Evolutionary conservation across 73 alveolate genomes (phyloP).

Genomic region (Diophrys sp.): DNA sequence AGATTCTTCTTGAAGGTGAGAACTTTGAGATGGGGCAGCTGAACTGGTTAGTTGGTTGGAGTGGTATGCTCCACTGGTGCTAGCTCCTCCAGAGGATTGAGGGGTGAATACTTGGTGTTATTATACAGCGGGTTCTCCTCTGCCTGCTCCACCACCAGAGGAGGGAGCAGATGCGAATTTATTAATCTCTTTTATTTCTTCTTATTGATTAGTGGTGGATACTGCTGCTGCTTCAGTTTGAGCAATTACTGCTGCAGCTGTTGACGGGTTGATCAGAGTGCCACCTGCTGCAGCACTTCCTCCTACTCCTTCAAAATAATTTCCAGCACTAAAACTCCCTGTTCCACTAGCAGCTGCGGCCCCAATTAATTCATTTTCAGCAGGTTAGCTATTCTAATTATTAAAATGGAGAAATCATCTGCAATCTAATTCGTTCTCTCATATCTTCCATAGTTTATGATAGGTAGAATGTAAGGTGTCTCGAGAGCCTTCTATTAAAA

Average conservation of each 20-base stretch:
- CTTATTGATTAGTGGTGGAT: not conserved
- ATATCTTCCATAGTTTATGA: no score
- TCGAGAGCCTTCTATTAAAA: no score
- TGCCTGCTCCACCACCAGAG: not conserved
- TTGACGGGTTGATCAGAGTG: not conserved
- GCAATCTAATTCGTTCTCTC: no score
- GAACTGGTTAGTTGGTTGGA: not conserved
- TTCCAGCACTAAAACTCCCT: not conserved
- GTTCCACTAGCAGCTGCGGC: not conserved
- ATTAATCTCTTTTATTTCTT: not conserved
- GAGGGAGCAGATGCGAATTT: not conserved
- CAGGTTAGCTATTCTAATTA: no score
- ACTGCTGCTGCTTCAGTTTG: not conserved
- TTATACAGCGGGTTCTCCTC: conserved; percentile 1
- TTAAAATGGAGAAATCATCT: no score
- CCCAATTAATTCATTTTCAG: not conserved
- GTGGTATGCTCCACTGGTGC: not conserved
- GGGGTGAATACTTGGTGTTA: not conserved
- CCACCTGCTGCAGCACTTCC: no score
- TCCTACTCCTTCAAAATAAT: no score
- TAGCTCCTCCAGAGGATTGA: not conserved
- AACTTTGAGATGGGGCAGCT: not conserved
- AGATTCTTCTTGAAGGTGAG: not conserved
- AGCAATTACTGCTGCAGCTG: not conserved
- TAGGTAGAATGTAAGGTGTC: no score